A percentile compares a stretch with the other conserved stretches of the same genome.
Evolutionary conservation across 2,329 filamentous ascomycete species (phyloP).

Genomic region (Onygenales sp.): DNA sequence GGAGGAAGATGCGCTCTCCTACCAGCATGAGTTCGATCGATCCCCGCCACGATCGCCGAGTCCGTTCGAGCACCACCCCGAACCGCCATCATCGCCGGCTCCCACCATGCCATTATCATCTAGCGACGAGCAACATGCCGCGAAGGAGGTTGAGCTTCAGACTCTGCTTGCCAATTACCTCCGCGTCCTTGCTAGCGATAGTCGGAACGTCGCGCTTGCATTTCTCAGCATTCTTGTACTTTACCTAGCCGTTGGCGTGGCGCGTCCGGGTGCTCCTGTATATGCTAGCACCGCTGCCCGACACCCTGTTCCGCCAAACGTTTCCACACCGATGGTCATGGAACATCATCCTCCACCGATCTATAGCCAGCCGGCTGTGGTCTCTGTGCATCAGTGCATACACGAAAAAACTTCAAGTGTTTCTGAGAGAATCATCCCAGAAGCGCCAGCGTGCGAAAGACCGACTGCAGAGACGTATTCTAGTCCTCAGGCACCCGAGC

Average conservation of each 20-base stretch:
- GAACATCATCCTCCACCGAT: not conserved
- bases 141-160: slow-evolving; percentile 36
- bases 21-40: not conserved
- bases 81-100: not conserved
- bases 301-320: not conserved
- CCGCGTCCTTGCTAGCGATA: slow-evolving; percentile 42
- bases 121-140: not conserved
- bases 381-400: not conserved
- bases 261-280: not conserved
- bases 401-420: not conserved
- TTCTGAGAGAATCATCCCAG: not conserved
- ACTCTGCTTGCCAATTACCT: slow-evolving; percentile 46
- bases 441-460: not conserved
- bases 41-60: not conserved
- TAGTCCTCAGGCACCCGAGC: too few species aligned
- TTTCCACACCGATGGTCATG: not conserved
- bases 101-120: not conserved
- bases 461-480: too few species aligned
- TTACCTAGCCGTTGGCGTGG: slow-evolving; percentile 25
- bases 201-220: slow-evolving; percentile 43
- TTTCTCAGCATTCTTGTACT: slow-evolving; percentile 36
- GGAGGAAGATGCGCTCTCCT: slow-evolving; percentile 1
- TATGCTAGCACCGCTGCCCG: not conserved
- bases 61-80: slow-evolving; percentile 3
- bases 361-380: not conserved